Conservation (phyloP, 768 basidiomycete genomes). For the Tricholoma flavovirens region DNA sequence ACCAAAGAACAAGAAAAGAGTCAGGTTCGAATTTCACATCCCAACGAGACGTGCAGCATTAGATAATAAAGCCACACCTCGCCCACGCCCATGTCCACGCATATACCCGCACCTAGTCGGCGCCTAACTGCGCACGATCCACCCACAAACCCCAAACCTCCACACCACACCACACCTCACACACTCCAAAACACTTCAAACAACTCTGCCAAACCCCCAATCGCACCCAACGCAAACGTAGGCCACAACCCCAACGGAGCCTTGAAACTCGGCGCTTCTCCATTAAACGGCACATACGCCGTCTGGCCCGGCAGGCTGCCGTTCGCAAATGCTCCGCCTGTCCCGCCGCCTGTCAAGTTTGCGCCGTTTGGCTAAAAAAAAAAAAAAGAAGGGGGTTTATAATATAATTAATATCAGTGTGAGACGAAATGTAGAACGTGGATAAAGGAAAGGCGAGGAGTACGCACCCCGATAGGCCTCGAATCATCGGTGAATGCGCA, state of each 20-base stretch:
- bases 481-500: slow-evolving; percentile 64
- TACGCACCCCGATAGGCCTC: slow-evolving; percentile 57
- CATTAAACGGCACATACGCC: slow-evolving; percentile 48
- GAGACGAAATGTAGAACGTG: slow-evolving; percentile 1
- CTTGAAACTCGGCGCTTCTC: slow-evolving; percentile 15
- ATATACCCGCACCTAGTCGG: too few species aligned
- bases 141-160: too few species aligned
- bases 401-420: neutral
- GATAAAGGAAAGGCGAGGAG: slow-evolving; percentile 2
- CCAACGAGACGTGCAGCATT: too few species aligned
- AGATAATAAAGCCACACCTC: too few species aligned
- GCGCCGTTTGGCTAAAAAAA: slow-evolving; percentile 64
- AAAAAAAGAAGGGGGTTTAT: slow-evolving; percentile 6
- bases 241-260: slow-evolving; percentile 29
- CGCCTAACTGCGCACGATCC: too few species aligned
- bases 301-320: slow-evolving; percentile 20
- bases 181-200: slow-evolving; percentile 12
- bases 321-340: slow-evolving; percentile 29
- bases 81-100: too few species aligned
- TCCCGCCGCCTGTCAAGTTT: slow-evolving; percentile 61
- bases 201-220: slow-evolving; percentile 32
- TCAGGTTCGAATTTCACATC: too few species aligned
- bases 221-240: slow-evolving; percentile 27
- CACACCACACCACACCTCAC: neutral
- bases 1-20: too few species aligned